Evolutionary conservation across 768 basidiomycete genomes (phyloP), one percentile per base, ranked within the genome.

Genomic region (Baorangia bicolor): DNA sequence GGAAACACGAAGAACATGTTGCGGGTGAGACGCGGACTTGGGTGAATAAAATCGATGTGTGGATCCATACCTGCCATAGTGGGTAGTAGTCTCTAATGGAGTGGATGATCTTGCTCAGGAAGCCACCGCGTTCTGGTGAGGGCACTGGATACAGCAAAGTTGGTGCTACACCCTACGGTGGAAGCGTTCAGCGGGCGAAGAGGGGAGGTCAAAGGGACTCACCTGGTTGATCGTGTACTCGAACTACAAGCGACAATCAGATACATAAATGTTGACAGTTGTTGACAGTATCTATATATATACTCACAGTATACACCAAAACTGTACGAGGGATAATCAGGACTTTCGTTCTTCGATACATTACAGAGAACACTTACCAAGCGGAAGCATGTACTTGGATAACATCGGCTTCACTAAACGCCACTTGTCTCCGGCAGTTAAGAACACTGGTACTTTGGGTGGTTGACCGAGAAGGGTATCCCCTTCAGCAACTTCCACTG

Each of bases 191-290:
- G 51, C 33, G 14, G 34, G 10, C 2, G 11, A 42, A 28, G 14
- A 35, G n/a, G 28, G 28, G 30, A 34, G 31, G 27, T 27, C 6
- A 8, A 23, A 18, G 42, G n/a, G 3, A 47, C 73, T 23, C 56
- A 83, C 88, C 73, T 92, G 90, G 66, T 95, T 95, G 61, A 95
- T 95, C 2, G 88, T 92, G 67, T 94, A 95, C 69, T 95, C 93
- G 49, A 93, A 85, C 90, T 92, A 79, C 77, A 34, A 69, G 55
- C 53, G 46, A 30, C 31, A 41, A 18, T 63, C 33, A 55, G 38
- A 2, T 14, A 41, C 37, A n/a, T 3, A 28, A 27, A 14, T 1
- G 9, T 9, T 2, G 21, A n/a, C n/a, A n/a, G n/a, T n/a, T 1
- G 9, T 9, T 2, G 21, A n/a, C n/a, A n/a, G n/a, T n/a, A n/a